Conservation (phyloP, 495 filamentous ascomycete species). For the Penicillium egyptiacum region DNA sequence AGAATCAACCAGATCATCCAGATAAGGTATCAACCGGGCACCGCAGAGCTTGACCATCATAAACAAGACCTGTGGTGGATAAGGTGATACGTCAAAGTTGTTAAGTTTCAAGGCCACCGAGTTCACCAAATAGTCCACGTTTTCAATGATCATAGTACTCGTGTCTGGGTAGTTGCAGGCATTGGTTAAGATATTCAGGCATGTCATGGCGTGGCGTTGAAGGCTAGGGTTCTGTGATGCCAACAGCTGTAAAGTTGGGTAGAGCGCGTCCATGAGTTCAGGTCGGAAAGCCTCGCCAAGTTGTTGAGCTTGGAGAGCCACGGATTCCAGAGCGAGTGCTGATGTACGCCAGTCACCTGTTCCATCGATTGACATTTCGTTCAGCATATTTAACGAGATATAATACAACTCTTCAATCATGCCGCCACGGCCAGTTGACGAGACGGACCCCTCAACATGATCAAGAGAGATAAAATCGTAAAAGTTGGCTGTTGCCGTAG, state of each 20-base stretch:
- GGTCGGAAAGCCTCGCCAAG: constrained; percentile 68
- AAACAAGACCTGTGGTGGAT: constrained; percentile 82
- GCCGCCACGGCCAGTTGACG: constrained; percentile 47
- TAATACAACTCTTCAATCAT: constrained; percentile 79
- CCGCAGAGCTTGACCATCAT: constrained; percentile 95
- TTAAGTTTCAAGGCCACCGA: constrained; percentile 86
- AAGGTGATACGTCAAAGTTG: constrained; percentile 85
- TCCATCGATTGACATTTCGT: constrained; percentile 47
- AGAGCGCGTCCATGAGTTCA: constrained; percentile 88
- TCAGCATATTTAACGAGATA: constrained; percentile 66
- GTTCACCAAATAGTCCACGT: constrained; percentile 96
- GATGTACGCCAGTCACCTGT: constrained; percentile 65
- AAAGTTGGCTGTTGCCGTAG: constrained; percentile 46
- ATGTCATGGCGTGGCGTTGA: constrained; percentile 78
- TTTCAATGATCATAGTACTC: constrained; percentile 80
- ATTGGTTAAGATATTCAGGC: constrained; percentile 73
- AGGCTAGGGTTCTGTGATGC: constrained; percentile 68
- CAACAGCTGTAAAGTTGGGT: constrained; percentile 83
- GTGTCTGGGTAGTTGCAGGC: constrained; percentile 74
- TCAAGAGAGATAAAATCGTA: constrained; percentile 64
- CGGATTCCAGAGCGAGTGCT: constrained; percentile 71
- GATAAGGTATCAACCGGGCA: constrained; percentile 74
- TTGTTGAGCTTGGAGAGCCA: constrained; percentile 69
- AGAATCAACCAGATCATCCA: constrained; percentile 86
- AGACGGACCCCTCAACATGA: constrained; percentile 33